Conservation (phyloP, 2,329 filamentous ascomycete genomes). For the Sclerotinia nivalis region DNA sequence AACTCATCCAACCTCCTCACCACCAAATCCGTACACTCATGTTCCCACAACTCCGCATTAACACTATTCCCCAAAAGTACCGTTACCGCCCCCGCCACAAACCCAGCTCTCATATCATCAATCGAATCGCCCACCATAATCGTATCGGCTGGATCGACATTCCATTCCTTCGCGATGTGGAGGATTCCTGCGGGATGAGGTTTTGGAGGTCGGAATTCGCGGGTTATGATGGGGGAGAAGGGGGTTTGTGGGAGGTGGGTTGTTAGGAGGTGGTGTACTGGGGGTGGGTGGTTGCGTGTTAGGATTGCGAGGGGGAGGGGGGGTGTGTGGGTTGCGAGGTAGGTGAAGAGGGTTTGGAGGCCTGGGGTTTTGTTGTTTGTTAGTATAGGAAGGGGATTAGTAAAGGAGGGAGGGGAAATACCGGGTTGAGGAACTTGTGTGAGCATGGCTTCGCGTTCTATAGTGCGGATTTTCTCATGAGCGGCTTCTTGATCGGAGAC, state of each 20-base stretch:
- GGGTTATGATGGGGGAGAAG: constrained; percentile 80
- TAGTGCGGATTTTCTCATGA: constrained; percentile 70
- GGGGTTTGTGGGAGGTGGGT: constrained; percentile 69
- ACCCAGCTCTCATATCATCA: constrained; percentile 90
- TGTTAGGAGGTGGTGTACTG: constrained; percentile 70
- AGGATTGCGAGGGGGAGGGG: constrained; percentile 79
- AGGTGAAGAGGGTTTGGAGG: constrained; percentile 74
- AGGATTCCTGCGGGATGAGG: constrained; percentile 85
- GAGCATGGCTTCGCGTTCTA: constrained; percentile 81
- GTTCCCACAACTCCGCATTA: constrained; percentile 68
- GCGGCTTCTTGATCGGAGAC: constrained; percentile 61
- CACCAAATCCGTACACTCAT: constrained; percentile 75
- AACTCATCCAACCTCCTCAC: constrained; percentile 74
- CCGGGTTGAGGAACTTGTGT: constrained; percentile 81
- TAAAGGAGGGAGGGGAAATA: constrained; percentile 56
- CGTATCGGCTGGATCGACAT: constrained; percentile 38
- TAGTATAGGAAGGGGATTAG: constrained; percentile 77
- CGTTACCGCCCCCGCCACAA: constrained; percentile 80
- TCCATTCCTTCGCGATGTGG: constrained; percentile 80
- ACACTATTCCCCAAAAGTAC: constrained; percentile 84
- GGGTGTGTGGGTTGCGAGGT: constrained; percentile 61
- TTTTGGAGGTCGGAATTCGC: constrained; percentile 80
- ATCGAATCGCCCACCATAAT: constrained; percentile 67
- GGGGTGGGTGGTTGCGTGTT: constrained; percentile 88
- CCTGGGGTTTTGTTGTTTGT: constrained; percentile 77